These are phyloP conservation scores for Rosa hybrid DNA, from an alignment of 331 rosid genomes.

Conservation along the genomic window DNA sequence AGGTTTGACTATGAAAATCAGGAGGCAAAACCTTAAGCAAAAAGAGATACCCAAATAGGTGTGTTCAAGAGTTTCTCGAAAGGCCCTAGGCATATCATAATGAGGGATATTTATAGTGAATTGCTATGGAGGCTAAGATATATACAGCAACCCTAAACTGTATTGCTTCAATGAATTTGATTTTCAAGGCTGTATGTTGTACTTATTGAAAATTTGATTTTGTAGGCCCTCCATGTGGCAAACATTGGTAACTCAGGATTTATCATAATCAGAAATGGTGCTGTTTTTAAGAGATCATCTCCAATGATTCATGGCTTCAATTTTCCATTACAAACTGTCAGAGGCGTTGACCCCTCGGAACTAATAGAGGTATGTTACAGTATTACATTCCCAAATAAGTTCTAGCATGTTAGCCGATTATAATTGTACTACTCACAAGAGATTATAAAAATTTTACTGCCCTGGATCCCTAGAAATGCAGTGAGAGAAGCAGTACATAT, in stretches of 20 bases:
- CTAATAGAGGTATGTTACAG: constrained; percentile 49
- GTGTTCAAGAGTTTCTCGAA: background rate
- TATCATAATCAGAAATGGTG: constrained; percentile 60
- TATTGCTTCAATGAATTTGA: background rate
- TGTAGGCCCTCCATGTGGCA: constrained; percentile 71
- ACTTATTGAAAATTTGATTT: constrained; percentile 12
- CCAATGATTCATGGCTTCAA: constrained; percentile 61
- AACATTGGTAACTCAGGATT: constrained; percentile 74
- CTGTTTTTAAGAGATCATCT: constrained; percentile 51
- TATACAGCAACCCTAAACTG: background rate
- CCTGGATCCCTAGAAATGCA: background rate
- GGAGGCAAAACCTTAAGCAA: background rate
- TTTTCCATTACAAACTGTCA: constrained; percentile 55
- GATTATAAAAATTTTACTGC: background rate
- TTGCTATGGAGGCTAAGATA: background rate
- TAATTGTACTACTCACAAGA: background rate
- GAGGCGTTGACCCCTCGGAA: constrained; percentile 53
- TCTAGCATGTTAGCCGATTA: background rate
- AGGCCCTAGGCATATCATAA: background rate
- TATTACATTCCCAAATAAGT: background rate
- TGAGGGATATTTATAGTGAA: background rate
- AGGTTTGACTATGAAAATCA: background rate
- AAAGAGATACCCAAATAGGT: background rate
- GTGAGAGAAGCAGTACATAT: background rate
- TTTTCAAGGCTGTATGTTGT: constrained; percentile 25